A percentile compares a stretch with the other conserved stretches of the same genome.
These are phyloP conservation scores for Aspergillus funiculosus DNA, from an alignment of 495 filamentous ascomycete species.

Conservation along the genomic window DNA sequence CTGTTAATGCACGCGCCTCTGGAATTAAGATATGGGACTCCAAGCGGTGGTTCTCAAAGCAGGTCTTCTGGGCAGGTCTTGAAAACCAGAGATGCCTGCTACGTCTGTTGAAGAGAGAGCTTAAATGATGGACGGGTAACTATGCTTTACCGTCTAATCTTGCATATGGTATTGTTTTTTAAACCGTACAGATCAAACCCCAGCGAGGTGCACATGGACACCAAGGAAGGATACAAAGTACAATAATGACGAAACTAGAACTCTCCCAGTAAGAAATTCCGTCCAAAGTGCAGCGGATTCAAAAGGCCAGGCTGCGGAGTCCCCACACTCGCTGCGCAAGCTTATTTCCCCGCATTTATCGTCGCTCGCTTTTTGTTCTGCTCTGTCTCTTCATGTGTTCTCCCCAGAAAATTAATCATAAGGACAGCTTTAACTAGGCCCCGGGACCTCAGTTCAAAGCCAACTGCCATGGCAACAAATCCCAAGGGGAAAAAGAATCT, in stretches of 20 bases:
- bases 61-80: not conserved
- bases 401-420: no score
- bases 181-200: no score
- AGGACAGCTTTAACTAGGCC: no score
- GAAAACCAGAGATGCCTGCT: not conserved
- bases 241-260: not conserved
- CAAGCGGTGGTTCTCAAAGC: no score
- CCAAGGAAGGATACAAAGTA: not conserved
- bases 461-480: not conserved
- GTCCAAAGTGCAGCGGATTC: no score
- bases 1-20: not conserved
- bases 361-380: not conserved
- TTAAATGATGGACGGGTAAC: not conserved
- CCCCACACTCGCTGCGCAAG: slow-evolving; percentile 3
- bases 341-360: slow-evolving; percentile 9
- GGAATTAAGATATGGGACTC: not conserved
- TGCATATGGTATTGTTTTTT: no score
- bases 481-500: not conserved
- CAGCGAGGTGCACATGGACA: not conserved
- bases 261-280: no score
- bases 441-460: not conserved
- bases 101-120: not conserved
- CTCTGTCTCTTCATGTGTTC: not conserved
- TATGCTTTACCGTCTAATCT: no score
- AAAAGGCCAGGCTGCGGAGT: not conserved